These are phyloP conservation scores for Scheffersomyces coipomensis DNA, from an alignment of 805 yeast genomes.

Conservation along the genomic window DNA sequence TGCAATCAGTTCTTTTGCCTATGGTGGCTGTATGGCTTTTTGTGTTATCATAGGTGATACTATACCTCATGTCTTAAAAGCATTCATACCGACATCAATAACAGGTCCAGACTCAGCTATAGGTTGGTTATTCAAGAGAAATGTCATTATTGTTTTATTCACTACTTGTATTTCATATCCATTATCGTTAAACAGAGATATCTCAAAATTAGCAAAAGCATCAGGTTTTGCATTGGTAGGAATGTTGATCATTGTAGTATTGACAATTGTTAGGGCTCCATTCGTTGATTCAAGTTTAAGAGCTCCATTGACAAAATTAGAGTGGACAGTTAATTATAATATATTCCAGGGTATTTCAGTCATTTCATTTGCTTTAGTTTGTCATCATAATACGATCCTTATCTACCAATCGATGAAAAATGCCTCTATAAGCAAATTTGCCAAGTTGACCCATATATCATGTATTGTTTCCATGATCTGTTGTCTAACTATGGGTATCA, in stretches of 20 bases:
- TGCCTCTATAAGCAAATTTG: slow-evolving; percentile 75
- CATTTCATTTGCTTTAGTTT: slow-evolving; percentile 90
- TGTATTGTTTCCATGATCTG: slow-evolving; percentile 79
- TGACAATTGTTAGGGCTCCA: slow-evolving; percentile 77
- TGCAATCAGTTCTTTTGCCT: slow-evolving; percentile 86
- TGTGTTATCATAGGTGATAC: slow-evolving; percentile 95
- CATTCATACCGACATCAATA: slow-evolving; percentile 53
- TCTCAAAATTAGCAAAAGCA: slow-evolving; percentile 82
- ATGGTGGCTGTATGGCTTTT: slow-evolving; percentile 93
- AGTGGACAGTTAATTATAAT: slow-evolving; percentile 57
- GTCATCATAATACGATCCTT: slow-evolving; percentile 92
- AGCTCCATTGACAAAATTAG: slow-evolving; percentile 44
- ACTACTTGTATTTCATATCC: slow-evolving; percentile 80
- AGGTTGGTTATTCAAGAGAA: slow-evolving; percentile 60
- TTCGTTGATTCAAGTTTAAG: slow-evolving; percentile 44
- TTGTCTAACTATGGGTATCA: slow-evolving; percentile 73
- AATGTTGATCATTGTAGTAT: slow-evolving; percentile 73
- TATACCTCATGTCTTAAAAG: slow-evolving; percentile 80
- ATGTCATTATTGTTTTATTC: slow-evolving; percentile 66
- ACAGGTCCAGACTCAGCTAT: slow-evolving; percentile 29
- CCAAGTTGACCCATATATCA: slow-evolving; percentile 77
- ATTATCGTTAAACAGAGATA: slow-evolving; percentile 73
- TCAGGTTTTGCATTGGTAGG: slow-evolving; percentile 82
- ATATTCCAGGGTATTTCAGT: slow-evolving; percentile 91
- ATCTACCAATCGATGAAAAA: slow-evolving; percentile 79